Evolutionary conservation across 768 basidiomycete species (phyloP).

Genomic region (Hortiboletus flavorubellus): DNA sequence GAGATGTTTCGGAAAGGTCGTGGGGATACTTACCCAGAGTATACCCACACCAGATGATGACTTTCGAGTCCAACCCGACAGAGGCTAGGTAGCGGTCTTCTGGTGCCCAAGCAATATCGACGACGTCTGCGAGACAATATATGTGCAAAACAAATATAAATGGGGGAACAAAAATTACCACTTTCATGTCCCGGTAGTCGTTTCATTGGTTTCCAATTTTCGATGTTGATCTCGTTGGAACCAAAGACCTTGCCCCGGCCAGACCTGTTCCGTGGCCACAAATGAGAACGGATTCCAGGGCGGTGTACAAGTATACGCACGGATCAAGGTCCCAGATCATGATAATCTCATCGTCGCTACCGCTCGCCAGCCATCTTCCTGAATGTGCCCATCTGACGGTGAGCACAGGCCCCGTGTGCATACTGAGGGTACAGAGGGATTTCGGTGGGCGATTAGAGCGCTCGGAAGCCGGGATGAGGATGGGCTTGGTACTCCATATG

Average conservation of each 20-base stretch:
- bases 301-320: slow-evolving; percentile 44
- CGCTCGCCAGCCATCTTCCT: slow-evolving; percentile 91
- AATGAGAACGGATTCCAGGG: neutral
- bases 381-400: slow-evolving; percentile 92
- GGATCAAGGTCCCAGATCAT: slow-evolving; percentile 98
- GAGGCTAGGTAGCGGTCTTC: slow-evolving; percentile 91
- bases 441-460: slow-evolving; percentile 73
- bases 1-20: neutral
- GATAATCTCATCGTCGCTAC: slow-evolving; percentile 92
- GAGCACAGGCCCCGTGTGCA: slow-evolving; percentile 93
- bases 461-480: slow-evolving; percentile 72
- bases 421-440: slow-evolving; percentile 83
- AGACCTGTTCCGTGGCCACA: slow-evolving; percentile 41
- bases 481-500: slow-evolving; percentile 96
- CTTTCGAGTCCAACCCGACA: slow-evolving; percentile 87
- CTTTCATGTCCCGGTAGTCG: slow-evolving; percentile 92
- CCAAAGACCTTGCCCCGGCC: slow-evolving; percentile 91
- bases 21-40: slow-evolving; percentile 66
- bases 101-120: slow-evolving; percentile 93
- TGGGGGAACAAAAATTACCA: slow-evolving; percentile 51
- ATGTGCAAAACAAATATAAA: slow-evolving; percentile 1
- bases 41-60: slow-evolving; percentile 91
- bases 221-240: slow-evolving; percentile 91
- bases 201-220: slow-evolving; percentile 95
- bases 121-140: slow-evolving; percentile 64